Base-by-base conservation (phyloP, 169 alveolate species). In the Cryptosporidium parvum region DNA sequence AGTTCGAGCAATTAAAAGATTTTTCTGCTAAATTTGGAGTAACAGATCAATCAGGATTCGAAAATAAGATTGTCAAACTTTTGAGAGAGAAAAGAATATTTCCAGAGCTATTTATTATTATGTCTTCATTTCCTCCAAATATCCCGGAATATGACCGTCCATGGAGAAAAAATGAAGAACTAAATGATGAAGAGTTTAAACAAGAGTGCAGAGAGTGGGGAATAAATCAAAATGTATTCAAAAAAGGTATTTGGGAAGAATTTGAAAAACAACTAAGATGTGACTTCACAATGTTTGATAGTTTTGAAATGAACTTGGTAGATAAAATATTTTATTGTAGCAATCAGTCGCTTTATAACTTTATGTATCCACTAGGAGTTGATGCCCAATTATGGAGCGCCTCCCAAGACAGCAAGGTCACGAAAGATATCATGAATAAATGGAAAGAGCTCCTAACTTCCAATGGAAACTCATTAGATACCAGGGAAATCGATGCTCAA, bases 131-230 rank as follows among this genome's bases (percentile, higher is more conserved):
- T 18, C 75, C 89, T 21, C 89, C 89, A 33, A 65, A 58, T 18
- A 18, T 65, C 21, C 89, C 89, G 31, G 21, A 6, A 37, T n/a
- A 26, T 21, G 48, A 80, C 9, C 65, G 61, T 62, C 89, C 89
- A 23, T 80, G 89, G 89, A 80, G 75, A 21, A 65, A 80, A 39
- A 80, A 70, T 42, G 68, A 80, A 31, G 26, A 65, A 14, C 29
- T 80, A 18, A 44, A 39, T 44, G 68, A 39, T 62, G 65, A 58
- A 67, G 89, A 80, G 51, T 80, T 80, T 39, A 80, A 42, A 62
- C 56, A 80, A 29, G 89, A 80, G 37, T 80, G 89, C 42, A 80
- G 75, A 26, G 69, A 70, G 26, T 80, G 89, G 89, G 89, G 75
- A 62, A 80, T 80, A 2, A 80, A 80, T 42, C 69, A 80, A 62